Evolutionary conservation across 768 basidiomycete genomes (phyloP).

Genomic region (Holtermanniella nyarrowii): DNA sequence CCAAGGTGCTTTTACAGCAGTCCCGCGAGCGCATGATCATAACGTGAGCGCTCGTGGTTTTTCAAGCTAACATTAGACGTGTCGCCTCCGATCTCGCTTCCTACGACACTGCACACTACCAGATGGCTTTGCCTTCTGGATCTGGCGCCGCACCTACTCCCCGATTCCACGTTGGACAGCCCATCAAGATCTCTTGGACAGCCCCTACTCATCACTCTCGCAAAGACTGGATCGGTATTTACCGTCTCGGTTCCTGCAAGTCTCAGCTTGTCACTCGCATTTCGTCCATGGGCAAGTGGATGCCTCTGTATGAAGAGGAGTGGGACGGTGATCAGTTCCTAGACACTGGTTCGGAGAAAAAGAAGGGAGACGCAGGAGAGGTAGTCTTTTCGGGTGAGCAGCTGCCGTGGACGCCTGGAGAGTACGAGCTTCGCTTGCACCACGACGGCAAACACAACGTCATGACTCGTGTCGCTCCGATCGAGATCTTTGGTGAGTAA

Average conservation of each 20-base stretch:
- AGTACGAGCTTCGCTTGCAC: constrained; percentile 73
- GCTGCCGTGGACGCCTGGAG: constrained; percentile 75
- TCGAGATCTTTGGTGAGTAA: constrained; percentile 78
- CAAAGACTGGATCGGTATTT: constrained; percentile 90
- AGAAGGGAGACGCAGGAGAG: constrained; percentile 45
- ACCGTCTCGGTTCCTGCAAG: constrained; percentile 68
- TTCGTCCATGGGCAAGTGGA: constrained; percentile 81
- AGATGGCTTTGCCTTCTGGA: constrained; percentile 52
- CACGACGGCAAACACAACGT: constrained; percentile 98
- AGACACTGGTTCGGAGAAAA: constrained; percentile 6
- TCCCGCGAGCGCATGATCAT: constrained; percentile 84
- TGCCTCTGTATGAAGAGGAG: constrained; percentile 79
- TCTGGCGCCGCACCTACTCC: constrained; percentile 33
- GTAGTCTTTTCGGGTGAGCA: constrained; percentile 67
- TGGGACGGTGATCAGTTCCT: constrained; percentile 79
- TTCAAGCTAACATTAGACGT: constrained; percentile 47
- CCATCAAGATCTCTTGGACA: constrained; percentile 74
- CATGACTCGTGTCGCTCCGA: constrained; percentile 68
- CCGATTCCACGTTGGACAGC: constrained; percentile 81
- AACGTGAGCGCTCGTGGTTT: constrained; percentile 51
- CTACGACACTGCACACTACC: constrained; percentile 72
- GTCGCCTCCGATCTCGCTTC: constrained; percentile 70
- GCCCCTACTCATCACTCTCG: constrained; percentile 77
- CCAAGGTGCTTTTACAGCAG: constrained; percentile 80
- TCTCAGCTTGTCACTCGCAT: constrained; percentile 71